phyloP scores from a whole-genome alignment of 805 yeast genomes.

The Yamadazyma kitorensis region DNA sequence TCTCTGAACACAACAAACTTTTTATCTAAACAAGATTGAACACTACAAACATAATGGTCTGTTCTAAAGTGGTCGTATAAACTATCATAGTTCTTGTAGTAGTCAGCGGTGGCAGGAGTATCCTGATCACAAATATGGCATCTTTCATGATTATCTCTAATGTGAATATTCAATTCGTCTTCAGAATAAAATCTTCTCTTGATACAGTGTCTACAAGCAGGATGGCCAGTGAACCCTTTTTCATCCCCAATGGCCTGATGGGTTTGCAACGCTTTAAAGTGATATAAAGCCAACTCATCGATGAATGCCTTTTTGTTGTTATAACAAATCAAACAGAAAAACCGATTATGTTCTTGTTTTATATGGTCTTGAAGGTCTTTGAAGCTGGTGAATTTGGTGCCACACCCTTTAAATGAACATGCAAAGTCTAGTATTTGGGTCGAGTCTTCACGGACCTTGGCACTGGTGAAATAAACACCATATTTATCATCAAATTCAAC shows the following conservation, averaged over 20 bases:
- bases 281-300: slow-evolving; percentile 61
- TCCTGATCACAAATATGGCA: slow-evolving; percentile 86
- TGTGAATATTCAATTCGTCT: slow-evolving; percentile 80
- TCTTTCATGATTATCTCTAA: slow-evolving; percentile 79
- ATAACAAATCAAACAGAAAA: slow-evolving; percentile 74
- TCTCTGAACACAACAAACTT: slow-evolving; percentile 90
- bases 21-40: slow-evolving; percentile 76
- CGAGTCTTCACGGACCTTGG: slow-evolving; percentile 46
- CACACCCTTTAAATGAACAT: slow-evolving; percentile 51
- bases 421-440: slow-evolving; percentile 48
- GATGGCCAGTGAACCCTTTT: slow-evolving; percentile 84
- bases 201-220: slow-evolving; percentile 78
- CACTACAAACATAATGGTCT: slow-evolving; percentile 75
- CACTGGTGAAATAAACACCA: slow-evolving; percentile 60
- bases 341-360: slow-evolving; percentile 57
- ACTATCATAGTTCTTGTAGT: slow-evolving; percentile 72
- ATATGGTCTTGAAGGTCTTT: slow-evolving; percentile 65
- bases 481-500: slow-evolving; percentile 40
- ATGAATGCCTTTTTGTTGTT: slow-evolving; percentile 76
- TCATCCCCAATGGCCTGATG: slow-evolving; percentile 78
- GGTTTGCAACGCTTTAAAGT: slow-evolving; percentile 56
- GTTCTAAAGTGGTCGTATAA: slow-evolving; percentile 70
- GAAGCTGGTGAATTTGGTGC: slow-evolving; percentile 44
- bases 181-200: slow-evolving; percentile 78
- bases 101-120: slow-evolving; percentile 55